Conservation (phyloP, 176 grass and related monocot species). For the Phoenix dactylifera region DNA sequence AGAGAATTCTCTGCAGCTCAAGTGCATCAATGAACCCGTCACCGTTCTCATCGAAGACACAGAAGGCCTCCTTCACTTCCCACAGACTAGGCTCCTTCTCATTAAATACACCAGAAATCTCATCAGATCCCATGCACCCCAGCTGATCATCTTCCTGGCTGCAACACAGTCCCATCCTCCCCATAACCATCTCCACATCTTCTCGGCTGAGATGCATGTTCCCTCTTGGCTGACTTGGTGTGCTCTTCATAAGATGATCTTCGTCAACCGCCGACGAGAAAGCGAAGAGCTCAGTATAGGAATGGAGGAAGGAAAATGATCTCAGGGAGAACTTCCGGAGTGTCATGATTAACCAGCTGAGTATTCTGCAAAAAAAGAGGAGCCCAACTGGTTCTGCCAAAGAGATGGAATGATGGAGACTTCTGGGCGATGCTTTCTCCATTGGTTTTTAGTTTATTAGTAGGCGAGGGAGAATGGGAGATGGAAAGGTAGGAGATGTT, state of each 20-base stretch:
- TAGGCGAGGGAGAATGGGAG: too few relatives aligned
- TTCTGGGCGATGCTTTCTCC: slow-evolving; percentile 24
- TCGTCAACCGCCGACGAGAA: not conserved
- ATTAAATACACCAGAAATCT: not conserved
- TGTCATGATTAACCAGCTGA: slow-evolving; percentile 24
- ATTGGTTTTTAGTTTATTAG: slow-evolving; percentile 21
- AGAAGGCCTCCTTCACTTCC: not conserved
- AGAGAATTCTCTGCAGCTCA: slow-evolving; percentile 1
- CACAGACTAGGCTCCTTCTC: slow-evolving; percentile 2
- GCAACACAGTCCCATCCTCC: not conserved
- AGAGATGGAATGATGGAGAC: not conserved
- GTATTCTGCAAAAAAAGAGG: slow-evolving; percentile 24
- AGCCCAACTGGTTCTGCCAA: slow-evolving; percentile 22
- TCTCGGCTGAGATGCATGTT: not conserved
- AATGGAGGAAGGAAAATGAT: slow-evolving; percentile 12
- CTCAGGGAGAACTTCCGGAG: slow-evolving; percentile 22
- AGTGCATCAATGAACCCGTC: slow-evolving; percentile 5
- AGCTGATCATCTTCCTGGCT: not conserved
- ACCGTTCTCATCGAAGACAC: not conserved
- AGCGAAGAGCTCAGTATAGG: not conserved
- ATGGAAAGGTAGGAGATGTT: too few relatives aligned
- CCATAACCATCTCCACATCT: slow-evolving; percentile 5
- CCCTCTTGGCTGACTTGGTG: too few relatives aligned
- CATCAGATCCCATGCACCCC: not conserved
- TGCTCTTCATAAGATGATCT: not conserved